Base-by-base conservation (phyloP, 192 early-diverging fungal species). In the Rhizophagus prolifer region DNA sequence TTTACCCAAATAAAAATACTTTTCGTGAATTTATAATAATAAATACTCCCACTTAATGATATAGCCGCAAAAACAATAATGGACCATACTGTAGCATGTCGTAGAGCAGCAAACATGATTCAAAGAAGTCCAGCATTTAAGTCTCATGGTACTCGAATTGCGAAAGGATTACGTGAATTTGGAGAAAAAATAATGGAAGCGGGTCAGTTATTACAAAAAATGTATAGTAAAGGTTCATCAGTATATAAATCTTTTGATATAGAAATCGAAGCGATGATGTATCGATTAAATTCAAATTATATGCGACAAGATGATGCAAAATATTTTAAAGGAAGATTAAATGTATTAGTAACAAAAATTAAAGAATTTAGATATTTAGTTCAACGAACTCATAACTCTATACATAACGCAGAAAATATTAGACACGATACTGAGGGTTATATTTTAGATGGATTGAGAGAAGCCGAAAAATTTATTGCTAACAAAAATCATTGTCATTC, bases 201-300 rank as follows among this genome's bases (percentile, higher is more conserved):
- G 23, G 47, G 70, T n/a, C 44, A 54, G n/a, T 16, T 13, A n/a
- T 23, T 71, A 28, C 41, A 71, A 25, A 31, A 30, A 30, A 58
- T 71, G 47, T 58, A 71, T 71, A 41, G 47, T 16, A 71, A 71
- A 54, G 70, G 70, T 19, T 58, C 70, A 16, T 71, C 21, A 4
- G 47, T 71, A 13, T 71, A 50, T 71, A 23, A 71, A 71, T 50
- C 70, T 8, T 71, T 71, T 71, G 14, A 71, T 30, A 30, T 31
- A 14, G 70, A 71, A 71, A 58, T 71, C 6, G 44, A 31, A 71
- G 19, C 46, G 3, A 47, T 71, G 70, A 58, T 71, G 70, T 0
- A 71, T 36, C 44, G 41, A 58, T 30, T 71, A 6, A 23, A 71
- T 71, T 54, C 50, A 19, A 19, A n/a, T 31, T 54, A 54, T 6